Conservation (phyloP, 163 green algal species). For the Chloromonas sp. region DNA sequence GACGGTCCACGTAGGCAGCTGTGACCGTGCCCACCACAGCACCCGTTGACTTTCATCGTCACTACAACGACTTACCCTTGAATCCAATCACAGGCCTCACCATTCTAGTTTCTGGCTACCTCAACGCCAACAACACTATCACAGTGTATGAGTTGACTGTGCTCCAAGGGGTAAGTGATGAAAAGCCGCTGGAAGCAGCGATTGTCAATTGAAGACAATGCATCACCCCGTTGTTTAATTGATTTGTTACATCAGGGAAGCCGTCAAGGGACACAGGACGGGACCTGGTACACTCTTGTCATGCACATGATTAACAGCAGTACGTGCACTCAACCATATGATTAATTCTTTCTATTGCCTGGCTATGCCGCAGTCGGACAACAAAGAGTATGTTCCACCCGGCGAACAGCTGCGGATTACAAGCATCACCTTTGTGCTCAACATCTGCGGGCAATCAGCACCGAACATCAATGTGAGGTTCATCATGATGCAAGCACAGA, state of each 20-base stretch:
- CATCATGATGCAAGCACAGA: too few relatives aligned
- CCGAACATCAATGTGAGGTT: neutral
- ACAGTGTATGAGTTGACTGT: neutral
- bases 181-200: neutral
- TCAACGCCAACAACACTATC: neutral
- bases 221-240: neutral
- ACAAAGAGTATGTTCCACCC: constrained; percentile 3
- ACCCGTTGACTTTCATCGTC: neutral
- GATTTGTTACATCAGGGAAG: too few relatives aligned
- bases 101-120: neutral
- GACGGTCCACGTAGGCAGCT: neutral
- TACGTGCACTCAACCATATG: neutral
- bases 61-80: neutral
- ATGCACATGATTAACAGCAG: neutral
- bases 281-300: neutral
- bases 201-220: neutral
- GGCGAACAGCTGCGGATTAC: constrained; percentile 1
- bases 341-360: neutral
- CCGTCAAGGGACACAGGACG: neutral
- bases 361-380: neutral
- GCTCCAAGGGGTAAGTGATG: neutral
- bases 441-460: neutral
- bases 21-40: neutral
- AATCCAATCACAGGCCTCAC: neutral
- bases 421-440: constrained; percentile 4